These are phyloP conservation scores for Solanum pennellii DNA, from an alignment of 257 asterid species.

Conservation along the genomic window DNA sequence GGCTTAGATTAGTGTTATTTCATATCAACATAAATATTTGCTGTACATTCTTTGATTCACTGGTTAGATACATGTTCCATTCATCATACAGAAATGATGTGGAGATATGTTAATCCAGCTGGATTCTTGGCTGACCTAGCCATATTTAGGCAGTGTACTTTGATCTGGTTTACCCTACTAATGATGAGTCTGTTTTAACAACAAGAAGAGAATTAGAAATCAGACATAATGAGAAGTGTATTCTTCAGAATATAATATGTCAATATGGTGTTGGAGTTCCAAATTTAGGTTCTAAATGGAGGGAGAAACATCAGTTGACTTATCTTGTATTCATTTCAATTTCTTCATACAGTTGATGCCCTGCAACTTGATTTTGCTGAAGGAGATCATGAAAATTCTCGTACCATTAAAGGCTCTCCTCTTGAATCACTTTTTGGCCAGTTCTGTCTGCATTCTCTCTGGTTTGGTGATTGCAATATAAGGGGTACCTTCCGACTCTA, in stretches of 20 bases:
- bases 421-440: slow-evolving; percentile 80
- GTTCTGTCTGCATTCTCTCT: slow-evolving; percentile 84
- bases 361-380: slow-evolving; percentile 17
- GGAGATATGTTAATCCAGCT: background rate
- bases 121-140: background rate
- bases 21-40: background rate
- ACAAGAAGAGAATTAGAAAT: background rate
- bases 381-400: slow-evolving; percentile 57
- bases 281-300: slow-evolving; percentile 2
- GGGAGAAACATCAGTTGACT: slow-evolving; percentile 1
- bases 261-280: background rate
- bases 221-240: background rate
- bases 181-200: background rate
- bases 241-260: background rate
- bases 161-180: background rate
- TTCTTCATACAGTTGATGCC: slow-evolving; percentile 29
- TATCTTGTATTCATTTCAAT: slow-evolving; percentile 1
- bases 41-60: background rate
- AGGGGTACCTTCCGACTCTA: slow-evolving; percentile 41
- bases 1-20: background rate
- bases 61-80: background rate
- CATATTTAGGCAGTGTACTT: background rate
- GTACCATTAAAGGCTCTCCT: slow-evolving; percentile 81
- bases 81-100: background rate
- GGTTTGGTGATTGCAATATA: slow-evolving; percentile 91